Conservation (phyloP, 2,329 filamentous ascomycete species). For the Ophioceras dolichostomum region DNA sequence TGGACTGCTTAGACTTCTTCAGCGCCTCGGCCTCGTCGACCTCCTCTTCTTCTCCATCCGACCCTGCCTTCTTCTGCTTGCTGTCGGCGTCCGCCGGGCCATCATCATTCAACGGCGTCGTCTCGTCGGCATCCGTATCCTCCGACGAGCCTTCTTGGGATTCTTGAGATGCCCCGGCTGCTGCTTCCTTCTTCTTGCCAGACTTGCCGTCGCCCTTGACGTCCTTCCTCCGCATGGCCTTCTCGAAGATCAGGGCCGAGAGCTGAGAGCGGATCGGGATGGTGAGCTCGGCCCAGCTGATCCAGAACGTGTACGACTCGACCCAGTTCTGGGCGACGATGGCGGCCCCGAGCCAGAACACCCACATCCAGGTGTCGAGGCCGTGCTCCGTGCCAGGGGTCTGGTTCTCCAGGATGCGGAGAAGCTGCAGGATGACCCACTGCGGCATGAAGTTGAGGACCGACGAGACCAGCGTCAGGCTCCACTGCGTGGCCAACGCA, state of each 20-base stretch:
- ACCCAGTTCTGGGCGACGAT: conserved; percentile 47
- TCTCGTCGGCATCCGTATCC: conserved; percentile 21
- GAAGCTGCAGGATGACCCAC: conserved; percentile 52
- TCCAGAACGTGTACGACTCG: conserved; percentile 45
- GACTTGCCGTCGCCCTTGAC: conserved; percentile 49
- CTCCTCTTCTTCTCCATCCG: conserved; percentile 19
- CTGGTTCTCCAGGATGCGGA: conserved; percentile 50
- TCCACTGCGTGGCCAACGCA: conserved; percentile 45
- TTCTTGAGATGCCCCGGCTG: conserved; percentile 16
- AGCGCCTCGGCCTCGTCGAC: conserved; percentile 33
- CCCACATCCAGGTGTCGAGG: conserved; percentile 53
- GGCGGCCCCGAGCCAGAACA: conserved; percentile 47
- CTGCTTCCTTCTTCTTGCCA: conserved; percentile 21
- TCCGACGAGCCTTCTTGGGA: conserved; percentile 1
- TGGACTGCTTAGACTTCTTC: conserved; percentile 50
- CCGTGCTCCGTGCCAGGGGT: conserved; percentile 29
- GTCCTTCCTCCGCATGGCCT: conserved; percentile 66
- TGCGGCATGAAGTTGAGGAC: conserved; percentile 59
- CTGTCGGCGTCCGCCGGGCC: conserved; percentile 27
- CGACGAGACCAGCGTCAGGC: conserved; percentile 38
- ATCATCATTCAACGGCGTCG: conserved; percentile 25
- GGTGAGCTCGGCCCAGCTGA: conserved; percentile 48
- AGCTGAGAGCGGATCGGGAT: conserved; percentile 59
- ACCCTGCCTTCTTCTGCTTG: conserved; percentile 31
- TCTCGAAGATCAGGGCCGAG: conserved; percentile 62